Base-by-base conservation (phyloP, 345 rosid genomes). In the Pelargonium nanum region DNA sequence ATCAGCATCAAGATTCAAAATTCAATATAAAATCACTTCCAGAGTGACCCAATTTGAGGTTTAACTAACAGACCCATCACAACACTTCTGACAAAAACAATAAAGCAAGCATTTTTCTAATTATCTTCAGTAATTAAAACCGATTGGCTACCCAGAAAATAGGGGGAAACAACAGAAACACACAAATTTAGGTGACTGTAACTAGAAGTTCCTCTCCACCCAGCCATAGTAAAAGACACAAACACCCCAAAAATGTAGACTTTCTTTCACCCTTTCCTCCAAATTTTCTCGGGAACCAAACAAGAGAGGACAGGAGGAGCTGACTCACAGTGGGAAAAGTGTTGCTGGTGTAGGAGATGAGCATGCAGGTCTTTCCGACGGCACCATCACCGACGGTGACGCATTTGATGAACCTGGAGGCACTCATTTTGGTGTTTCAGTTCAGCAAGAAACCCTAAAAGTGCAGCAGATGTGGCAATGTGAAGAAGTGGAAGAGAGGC, bases 341-440 rank as follows among this genome's bases (percentile, higher is more conserved):
- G 74, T 85, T 85, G 77, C 88, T 83, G 65, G 91, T 85, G 72
- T 85, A 85, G 65, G 87, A 85, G 59, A 85, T 85, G 62, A 85
- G 91, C 77, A 86, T 79, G 75, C 93, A 86, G 53, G 92, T 86
- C 78, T 86, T 86, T 61, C 92, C 92, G 9, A 86, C 92, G 48
- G 89, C 92, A 15, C 92, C 92, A 53, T 86, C 92, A 21, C 92
- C 87, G 68, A 86, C 93, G 0, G 93, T 86, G 22, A 86, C 93
- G 67, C 93, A 86, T 70, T 86, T 86, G 24, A 83, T 86, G 78
- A 86, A 86, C 77, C 83, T 86, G 28, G 89, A 83, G 56, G 82
- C 83, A 80, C 87, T 83, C 93, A 86, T 80, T 26, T 55, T 62
- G 51, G 69, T 44, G 44, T 17, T 12, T 40, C 48, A 7, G 13